Percentiles rank a stretch among this genome's conserved stretches.
These are phyloP conservation scores for Aurinia saxatilis DNA, from an alignment of 345 rosid genomes.

Conservation along the genomic window DNA sequence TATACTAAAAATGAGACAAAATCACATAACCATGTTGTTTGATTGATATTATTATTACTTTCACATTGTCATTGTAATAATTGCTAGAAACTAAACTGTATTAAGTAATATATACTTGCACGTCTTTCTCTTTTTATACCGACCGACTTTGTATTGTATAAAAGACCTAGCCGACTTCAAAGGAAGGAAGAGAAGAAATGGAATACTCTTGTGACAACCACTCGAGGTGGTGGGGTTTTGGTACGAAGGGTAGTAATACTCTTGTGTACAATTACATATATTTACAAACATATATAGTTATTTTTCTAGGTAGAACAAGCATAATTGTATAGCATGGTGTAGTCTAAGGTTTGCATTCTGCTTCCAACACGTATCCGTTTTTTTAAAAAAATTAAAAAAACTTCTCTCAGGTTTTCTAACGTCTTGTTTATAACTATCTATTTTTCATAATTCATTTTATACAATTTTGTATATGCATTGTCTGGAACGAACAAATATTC, in stretches of 20 bases:
- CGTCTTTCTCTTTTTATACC: neutral
- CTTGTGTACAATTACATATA: neutral
- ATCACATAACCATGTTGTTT: neutral
- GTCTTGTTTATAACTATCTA: too few species aligned
- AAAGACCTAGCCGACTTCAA: conserved; percentile 10
- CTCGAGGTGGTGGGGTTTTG: neutral
- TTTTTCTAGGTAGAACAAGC: neutral
- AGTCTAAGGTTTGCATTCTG: too few species aligned
- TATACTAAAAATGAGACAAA: neutral
- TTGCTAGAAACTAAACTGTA: neutral
- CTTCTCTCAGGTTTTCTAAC: too few species aligned
- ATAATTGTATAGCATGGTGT: too few species aligned
- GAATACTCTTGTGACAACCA: conserved; percentile 3
- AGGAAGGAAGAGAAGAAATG: neutral
- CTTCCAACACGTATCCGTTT: too few species aligned
- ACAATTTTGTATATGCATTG: too few species aligned
- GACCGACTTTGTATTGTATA: neutral
- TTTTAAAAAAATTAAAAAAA: too few species aligned
- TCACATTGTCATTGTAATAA: neutral
- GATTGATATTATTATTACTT: neutral
- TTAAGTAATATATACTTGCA: neutral
- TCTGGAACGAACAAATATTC: too few species aligned
- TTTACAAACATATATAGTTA: neutral
- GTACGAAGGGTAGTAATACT: neutral
- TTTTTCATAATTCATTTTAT: too few species aligned